Evolutionary conservation across 306 rosid genomes (phyloP), one percentile per base, ranked within the genome.

Genomic region (Vigna trinervia): DNA sequence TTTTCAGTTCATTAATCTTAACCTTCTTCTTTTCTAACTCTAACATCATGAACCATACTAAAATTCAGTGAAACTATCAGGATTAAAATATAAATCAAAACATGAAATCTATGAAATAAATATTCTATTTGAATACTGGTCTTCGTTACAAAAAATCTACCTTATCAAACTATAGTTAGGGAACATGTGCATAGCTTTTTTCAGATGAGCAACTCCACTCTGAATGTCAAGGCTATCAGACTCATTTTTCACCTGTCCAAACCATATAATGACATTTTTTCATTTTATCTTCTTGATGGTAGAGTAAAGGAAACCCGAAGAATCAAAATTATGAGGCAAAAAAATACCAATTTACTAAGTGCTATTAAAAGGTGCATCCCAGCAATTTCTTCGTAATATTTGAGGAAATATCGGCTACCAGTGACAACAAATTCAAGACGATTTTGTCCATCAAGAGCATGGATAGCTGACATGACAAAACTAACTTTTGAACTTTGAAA

Each of bases 161-260:
- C 98, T 92, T 80, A 90, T 82, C 87, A 85, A 86, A 80, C 75
- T 81, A 71, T 87, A 84, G 84, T 83, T 87, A 56, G 98, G 98
- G 85, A 86, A 89, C 92, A 89, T 86, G 88, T 94, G 98, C 73
- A 94, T 84, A 76, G 87, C 86, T 79, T 89, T 94, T 81, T 88
- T 89, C 78, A 92, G 92, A 84, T 92, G 86, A 74, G 85, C 79
- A 58, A 90, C 82, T 80, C 95, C 98, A 79, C 85, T 89, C 56
- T 81, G 87, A 79, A 89, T 36, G 78, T 88, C 95, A 79, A 92
- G 59, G 71, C 26, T 30, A 58, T 82, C 89, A 48, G 91, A 81
- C 78, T 78, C 90, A 82, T 83, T 82, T 81, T 89, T 90, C 51
- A 92, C 75, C 98, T 94, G 88, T 69, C 83, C 69, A 65, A 76